Percentiles rank a stretch among this genome's conserved stretches.
These are phyloP conservation scores for Biancaea sappan DNA, from an alignment of 306 rosid species.

Conservation along the genomic window DNA sequence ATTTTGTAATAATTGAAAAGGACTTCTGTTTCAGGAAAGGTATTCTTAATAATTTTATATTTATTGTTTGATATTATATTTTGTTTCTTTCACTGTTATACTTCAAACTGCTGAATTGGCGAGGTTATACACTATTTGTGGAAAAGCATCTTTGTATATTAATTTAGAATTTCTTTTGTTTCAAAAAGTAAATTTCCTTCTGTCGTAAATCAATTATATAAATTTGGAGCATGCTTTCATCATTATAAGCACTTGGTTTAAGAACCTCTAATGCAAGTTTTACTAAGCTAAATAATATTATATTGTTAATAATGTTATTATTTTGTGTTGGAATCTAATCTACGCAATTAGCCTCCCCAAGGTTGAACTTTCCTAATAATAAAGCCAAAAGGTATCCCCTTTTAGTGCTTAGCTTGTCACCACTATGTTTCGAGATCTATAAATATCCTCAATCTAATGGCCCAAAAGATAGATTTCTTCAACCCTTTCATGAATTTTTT, in stretches of 20 bases:
- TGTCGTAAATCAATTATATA: background rate
- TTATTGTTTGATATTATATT: background rate
- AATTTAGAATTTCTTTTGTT: background rate
- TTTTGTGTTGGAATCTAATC: conserved; percentile 33
- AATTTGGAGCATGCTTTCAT: conserved; percentile 13
- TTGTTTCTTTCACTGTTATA: background rate
- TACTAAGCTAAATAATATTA: conserved; percentile 2
- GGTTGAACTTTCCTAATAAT: background rate
- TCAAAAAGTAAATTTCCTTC: background rate
- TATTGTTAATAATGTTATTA: background rate
- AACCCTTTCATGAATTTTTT: background rate
- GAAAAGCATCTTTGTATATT: conserved; percentile 19
- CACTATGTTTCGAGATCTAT: background rate
- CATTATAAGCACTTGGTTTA: conserved; percentile 29
- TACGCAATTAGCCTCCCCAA: conserved; percentile 16
- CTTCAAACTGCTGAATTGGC: background rate
- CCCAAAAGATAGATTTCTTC: background rate
- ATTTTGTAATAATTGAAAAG: conserved; percentile 6
- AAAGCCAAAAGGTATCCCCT: background rate
- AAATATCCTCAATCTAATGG: background rate
- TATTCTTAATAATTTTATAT: background rate
- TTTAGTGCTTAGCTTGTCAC: conserved; percentile 20
- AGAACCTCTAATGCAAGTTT: conserved; percentile 13
- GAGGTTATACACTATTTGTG: too few relatives aligned
- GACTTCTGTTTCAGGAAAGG: conserved; percentile 35